These are phyloP conservation scores for Porcisia hertigi DNA, from an alignment of 208 protist genomes.

Conservation along the genomic window DNA sequence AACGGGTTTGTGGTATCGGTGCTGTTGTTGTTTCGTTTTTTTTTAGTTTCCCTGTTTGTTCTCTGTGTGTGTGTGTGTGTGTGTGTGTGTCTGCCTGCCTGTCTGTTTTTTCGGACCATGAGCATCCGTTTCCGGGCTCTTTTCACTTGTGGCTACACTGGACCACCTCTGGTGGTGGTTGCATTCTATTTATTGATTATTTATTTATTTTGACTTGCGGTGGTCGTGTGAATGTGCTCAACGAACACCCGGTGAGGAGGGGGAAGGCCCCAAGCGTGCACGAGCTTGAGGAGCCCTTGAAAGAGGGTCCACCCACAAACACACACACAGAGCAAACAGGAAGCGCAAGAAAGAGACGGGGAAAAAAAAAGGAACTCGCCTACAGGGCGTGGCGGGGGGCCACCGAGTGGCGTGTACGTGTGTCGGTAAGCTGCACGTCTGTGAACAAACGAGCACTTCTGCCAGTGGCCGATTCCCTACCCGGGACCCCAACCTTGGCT, in stretches of 20 bases:
- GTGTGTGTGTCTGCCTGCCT: neutral
- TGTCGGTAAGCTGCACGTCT: neutral
- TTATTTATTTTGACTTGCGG: neutral
- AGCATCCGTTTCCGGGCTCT: no score
- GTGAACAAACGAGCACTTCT: neutral
- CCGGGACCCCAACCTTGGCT: neutral
- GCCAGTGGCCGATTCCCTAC: neutral
- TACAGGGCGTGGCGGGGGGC: neutral
- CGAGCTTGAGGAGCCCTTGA: neutral
- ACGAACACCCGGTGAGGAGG: neutral
- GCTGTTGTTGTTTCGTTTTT: no score
- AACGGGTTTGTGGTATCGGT: neutral
- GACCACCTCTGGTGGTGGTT: neutral
- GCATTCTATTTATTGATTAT: neutral
- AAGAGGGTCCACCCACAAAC: neutral
- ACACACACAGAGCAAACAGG: neutral
- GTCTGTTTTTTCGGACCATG: neutral
- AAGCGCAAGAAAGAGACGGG: neutral
- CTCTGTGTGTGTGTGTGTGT: neutral
- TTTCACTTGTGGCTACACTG: no score
- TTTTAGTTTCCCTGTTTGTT: no score
- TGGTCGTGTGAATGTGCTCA: neutral
- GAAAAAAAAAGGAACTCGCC: neutral
- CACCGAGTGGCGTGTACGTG: no score
- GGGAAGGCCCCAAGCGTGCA: neutral